phyloP scores from a whole-genome alignment of 2,329 filamentous ascomycete genomes.

The Laburnicola sp. region DNA sequence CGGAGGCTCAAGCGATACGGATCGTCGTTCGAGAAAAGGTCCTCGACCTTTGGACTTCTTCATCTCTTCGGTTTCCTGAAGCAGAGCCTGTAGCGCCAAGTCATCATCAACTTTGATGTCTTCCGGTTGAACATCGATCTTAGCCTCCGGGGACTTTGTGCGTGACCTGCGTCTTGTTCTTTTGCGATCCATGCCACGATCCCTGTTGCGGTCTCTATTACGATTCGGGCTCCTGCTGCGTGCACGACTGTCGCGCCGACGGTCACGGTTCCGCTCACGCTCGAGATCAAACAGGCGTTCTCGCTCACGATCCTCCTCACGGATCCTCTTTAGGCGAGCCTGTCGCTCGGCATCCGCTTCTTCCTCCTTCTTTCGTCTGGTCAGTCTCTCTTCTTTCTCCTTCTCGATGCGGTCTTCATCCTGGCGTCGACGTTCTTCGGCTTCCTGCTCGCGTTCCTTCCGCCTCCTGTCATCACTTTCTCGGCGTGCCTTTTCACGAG shows the following conservation, averaged over 20 bases:
- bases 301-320: constrained; percentile 40
- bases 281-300: constrained; percentile 51
- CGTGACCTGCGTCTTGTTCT: constrained; percentile 28
- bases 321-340: constrained; percentile 47
- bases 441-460: constrained; percentile 36
- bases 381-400: constrained; percentile 56
- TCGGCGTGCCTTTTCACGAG: constrained; percentile 51
- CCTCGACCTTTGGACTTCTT: constrained; percentile 44
- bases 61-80: constrained; percentile 44
- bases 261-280: constrained; percentile 53
- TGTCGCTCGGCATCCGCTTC: constrained; percentile 50
- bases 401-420: constrained; percentile 36
- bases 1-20: constrained; percentile 46
- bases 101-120: constrained; percentile 47
- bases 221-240: constrained; percentile 33
- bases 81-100: constrained; percentile 37
- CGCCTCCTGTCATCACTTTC: constrained; percentile 50
- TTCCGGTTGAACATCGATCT: constrained; percentile 30
- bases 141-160: constrained; percentile 28
- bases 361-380: constrained; percentile 50
- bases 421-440: constrained; percentile 36
- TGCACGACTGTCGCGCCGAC: constrained; percentile 33
- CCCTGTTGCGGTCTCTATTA: constrained; percentile 49
- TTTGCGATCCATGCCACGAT: constrained; percentile 45
- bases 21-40: constrained; percentile 42